Evolutionary conservation across 179 eudicot species (phyloP).

Genomic region (Amaranthus tricolor): DNA sequence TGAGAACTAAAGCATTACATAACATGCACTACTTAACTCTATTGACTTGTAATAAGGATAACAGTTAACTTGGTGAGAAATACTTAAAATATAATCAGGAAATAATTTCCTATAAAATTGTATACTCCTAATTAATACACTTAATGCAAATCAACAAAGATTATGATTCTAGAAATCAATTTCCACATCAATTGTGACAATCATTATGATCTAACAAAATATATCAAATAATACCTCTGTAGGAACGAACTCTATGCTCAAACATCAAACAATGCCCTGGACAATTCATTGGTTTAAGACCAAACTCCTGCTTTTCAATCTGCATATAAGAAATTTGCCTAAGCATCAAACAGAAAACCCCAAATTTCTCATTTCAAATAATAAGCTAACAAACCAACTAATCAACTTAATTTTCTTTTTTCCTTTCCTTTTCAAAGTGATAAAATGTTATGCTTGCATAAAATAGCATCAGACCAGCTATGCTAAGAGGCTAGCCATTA

Average conservation of each 20-base stretch:
- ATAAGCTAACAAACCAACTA: neutral
- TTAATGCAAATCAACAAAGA: neutral
- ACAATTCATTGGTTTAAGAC: conserved; percentile 98
- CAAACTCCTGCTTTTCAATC: conserved; percentile 95
- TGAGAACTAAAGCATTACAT: neutral
- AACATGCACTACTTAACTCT: neutral
- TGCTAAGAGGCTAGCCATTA: too few relatives aligned
- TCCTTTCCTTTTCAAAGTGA: neutral
- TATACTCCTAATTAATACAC: neutral
- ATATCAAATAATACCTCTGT: conserved; percentile 60
- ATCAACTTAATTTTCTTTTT: neutral
- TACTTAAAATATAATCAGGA: neutral
- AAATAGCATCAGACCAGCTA: neutral
- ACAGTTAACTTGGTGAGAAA: neutral
- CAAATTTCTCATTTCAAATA: neutral
- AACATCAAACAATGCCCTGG: conserved; percentile 95
- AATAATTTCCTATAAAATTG: neutral
- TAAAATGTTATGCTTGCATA: neutral
- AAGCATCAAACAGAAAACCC: neutral
- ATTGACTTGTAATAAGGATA: neutral
- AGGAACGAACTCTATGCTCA: conserved; percentile 94
- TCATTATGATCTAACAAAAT: neutral
- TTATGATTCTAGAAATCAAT: neutral
- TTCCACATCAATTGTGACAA: neutral
- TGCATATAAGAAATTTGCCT: conserved; percentile 28